phyloP scores from a whole-genome alignment of 2,329 filamentous ascomycete genomes.

The Bipolaris sorokiniana region DNA sequence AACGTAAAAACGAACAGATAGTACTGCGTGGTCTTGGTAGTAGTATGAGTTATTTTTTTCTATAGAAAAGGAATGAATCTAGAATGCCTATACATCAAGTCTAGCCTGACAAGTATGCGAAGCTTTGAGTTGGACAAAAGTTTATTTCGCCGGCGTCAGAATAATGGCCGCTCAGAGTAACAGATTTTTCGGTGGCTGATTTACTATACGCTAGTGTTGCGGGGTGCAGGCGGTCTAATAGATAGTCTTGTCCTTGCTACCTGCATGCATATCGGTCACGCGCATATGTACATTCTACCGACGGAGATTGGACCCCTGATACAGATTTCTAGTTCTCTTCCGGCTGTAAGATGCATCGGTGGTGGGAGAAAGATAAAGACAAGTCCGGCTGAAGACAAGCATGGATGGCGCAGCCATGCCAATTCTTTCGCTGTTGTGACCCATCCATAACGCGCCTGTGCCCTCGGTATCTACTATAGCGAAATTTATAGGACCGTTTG shows the following conservation, averaged over 20 bases:
- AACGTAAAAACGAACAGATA: background rate
- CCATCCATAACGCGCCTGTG: too few species aligned
- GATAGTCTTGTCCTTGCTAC: background rate
- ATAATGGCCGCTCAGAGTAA: background rate
- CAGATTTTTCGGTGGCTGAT: background rate
- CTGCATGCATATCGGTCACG: background rate
- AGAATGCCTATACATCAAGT: too few species aligned
- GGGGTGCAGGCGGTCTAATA: background rate
- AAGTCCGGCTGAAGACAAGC: background rate
- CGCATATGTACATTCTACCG: background rate
- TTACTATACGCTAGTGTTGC: background rate
- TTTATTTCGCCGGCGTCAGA: constrained; percentile 1
- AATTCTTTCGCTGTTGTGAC: too few species aligned
- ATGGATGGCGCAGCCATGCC: background rate
- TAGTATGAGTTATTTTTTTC: too few species aligned
- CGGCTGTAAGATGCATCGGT: background rate
- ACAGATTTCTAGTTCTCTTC: background rate
- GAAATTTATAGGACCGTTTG: background rate
- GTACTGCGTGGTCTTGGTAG: background rate
- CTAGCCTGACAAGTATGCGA: background rate
- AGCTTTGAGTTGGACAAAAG: background rate
- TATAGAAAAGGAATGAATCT: background rate
- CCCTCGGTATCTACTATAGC: background rate
- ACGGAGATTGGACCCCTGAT: background rate
- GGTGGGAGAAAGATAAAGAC: background rate